These are phyloP conservation scores for Rachicladosporium sp. DNA, from an alignment of 2,329 filamentous ascomycete genomes.

Conservation along the genomic window DNA sequence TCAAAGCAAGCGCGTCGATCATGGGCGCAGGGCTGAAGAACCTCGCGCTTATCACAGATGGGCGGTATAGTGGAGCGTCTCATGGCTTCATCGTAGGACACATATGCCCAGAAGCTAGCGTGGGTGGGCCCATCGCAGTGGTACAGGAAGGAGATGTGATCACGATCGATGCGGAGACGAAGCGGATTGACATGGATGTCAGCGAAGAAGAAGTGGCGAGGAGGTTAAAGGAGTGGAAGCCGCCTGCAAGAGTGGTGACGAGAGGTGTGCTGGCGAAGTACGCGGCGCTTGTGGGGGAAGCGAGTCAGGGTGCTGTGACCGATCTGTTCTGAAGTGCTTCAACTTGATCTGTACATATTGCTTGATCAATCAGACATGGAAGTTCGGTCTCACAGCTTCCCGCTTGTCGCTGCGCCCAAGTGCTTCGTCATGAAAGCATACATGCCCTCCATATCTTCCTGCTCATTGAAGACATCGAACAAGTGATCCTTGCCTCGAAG, in stretches of 20 bases:
- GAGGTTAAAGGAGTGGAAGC: slow-evolving; percentile 55
- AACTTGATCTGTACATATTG: no score
- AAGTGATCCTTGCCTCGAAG: slow-evolving; percentile 16
- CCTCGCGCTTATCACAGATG: slow-evolving; percentile 84
- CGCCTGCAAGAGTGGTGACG: slow-evolving; percentile 59
- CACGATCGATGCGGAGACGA: slow-evolving; percentile 73
- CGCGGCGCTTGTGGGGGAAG: slow-evolving; percentile 74
- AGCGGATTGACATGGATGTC: slow-evolving; percentile 60
- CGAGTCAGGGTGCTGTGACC: slow-evolving; percentile 81
- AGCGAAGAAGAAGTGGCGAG: slow-evolving; percentile 56
- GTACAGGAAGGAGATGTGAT: slow-evolving; percentile 70
- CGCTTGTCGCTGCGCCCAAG: no score
- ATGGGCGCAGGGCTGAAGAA: slow-evolving; percentile 86
- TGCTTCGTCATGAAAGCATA: no score
- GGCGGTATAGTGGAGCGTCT: slow-evolving; percentile 73
- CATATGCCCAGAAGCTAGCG: slow-evolving; percentile 79
- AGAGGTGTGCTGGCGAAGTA: slow-evolving; percentile 86
- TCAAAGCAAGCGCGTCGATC: slow-evolving; percentile 76
- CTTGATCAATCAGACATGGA: no score
- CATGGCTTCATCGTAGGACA: slow-evolving; percentile 94
- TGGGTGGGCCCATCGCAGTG: slow-evolving; percentile 76
- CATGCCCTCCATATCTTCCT: no score
- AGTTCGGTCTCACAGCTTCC: no score
- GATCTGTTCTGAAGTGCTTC: slow-evolving; percentile 47
- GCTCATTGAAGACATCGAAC: slow-evolving; percentile 10